Evolutionary conservation across 495 filamentous ascomycete genomes (phyloP), one percentile per base, ranked within the genome.

Genomic region (Trichoderma virens): DNA sequence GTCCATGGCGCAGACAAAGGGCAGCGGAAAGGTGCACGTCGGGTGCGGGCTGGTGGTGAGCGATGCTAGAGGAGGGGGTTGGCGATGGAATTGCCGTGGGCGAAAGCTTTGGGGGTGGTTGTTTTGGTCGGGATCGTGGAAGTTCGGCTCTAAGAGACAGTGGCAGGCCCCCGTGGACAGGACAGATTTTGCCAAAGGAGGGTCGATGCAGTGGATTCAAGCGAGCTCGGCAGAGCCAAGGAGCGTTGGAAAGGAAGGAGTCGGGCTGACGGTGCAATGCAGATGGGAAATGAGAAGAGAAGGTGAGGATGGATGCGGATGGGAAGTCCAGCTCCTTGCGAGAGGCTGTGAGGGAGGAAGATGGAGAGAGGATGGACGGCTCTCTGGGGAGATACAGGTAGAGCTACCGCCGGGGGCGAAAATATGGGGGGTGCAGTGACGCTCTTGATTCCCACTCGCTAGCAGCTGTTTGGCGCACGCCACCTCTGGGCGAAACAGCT

Each of bases 1-100:
- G 59, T 70, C 66, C 67, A 65, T 61, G 64, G 59, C 23, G 62
- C 32, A 60, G 54, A 3, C 32, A 34, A 41, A 62, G 7, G 43
- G 65, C 62, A 65, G 62, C 64, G 65, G 63, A 43, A 51, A 35
- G 35, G 60, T 80, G 79, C 79, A 83, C 79, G 79, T 82, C 73
- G 67, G 72, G 80, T 82, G 81, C 80, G 78, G 32, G 61, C 61
- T 41, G 25, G n/a, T 28, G 35, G 39, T 41, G 39, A 65, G 66
- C 65, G 62, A 62, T 67, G 64, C 51, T 61, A 60, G 51, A 32
- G 60, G 60, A 62, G 38, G 61, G 23, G 30, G 16, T 9, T 62
- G 51, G 51, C 51, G 51, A 56, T 56, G 51, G 51, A 30, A 56
- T 56, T 27, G 51, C 51, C 51, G 51, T 56, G 51, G 41, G 41